A percentile compares a stretch with the other conserved stretches of the same genome.
Evolutionary conservation across 2,329 filamentous ascomycete species (phyloP).

Genomic region (Colletotrichum cuscutae): DNA sequence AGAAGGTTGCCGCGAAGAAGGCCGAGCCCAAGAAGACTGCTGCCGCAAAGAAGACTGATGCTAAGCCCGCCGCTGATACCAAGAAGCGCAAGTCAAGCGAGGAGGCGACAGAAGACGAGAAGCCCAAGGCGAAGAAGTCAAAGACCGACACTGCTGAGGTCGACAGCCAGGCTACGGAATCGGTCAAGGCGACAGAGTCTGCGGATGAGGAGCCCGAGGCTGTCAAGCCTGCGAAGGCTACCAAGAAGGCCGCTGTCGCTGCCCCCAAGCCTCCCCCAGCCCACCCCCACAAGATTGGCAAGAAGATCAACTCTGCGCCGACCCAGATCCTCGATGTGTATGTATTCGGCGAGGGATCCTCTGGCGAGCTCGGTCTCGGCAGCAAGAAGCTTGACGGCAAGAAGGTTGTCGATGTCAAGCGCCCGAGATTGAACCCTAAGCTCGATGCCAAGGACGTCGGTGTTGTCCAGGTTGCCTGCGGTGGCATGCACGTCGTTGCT

Average conservation of each 20-base stretch:
- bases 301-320: slow-evolving; percentile 67
- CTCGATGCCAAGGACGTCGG: slow-evolving; percentile 67
- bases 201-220: slow-evolving; percentile 22
- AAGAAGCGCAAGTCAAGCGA: slow-evolving; percentile 37
- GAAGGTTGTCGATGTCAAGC: slow-evolving; percentile 76
- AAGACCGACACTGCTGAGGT: slow-evolving; percentile 31
- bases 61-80: slow-evolving; percentile 31
- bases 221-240: slow-evolving; percentile 33
- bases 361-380: slow-evolving; percentile 86
- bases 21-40: slow-evolving; percentile 50
- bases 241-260: slow-evolving; percentile 30
- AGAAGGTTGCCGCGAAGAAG: slow-evolving; percentile 42
- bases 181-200: slow-evolving; percentile 25
- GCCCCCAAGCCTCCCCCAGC: slow-evolving; percentile 29
- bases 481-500: slow-evolving; percentile 84
- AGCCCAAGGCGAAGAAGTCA: slow-evolving; percentile 37
- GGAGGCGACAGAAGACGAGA: slow-evolving; percentile 33
- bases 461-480: slow-evolving; percentile 80
- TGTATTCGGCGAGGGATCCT: slow-evolving; percentile 82
- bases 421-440: slow-evolving; percentile 75
- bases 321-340: slow-evolving; percentile 76
- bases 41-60: slow-evolving; percentile 56
- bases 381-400: slow-evolving; percentile 69
- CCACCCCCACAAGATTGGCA: slow-evolving; percentile 35
- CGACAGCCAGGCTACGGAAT: slow-evolving; percentile 34